These are phyloP conservation scores for Bertia moriformis DNA, from an alignment of 2,329 filamentous ascomycete species.

Conservation along the genomic window DNA sequence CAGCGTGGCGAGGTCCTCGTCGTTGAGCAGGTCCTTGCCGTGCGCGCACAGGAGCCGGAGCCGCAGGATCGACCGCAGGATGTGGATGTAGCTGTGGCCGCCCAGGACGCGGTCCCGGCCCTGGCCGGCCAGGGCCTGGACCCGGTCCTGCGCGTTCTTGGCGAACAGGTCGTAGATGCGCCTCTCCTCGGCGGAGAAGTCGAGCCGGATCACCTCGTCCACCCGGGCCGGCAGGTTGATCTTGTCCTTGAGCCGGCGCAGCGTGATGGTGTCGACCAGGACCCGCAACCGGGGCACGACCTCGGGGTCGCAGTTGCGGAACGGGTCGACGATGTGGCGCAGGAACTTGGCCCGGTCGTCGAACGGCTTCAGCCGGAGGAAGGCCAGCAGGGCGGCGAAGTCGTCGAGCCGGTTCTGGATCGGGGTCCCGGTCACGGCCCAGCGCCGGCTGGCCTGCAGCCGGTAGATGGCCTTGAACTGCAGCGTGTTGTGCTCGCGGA, in stretches of 20 bases:
- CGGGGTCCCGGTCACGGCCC: constrained; percentile 94
- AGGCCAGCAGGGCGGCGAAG: constrained; percentile 71
- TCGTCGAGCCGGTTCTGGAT: constrained; percentile 91
- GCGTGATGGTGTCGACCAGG: constrained; percentile 83
- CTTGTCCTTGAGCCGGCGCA: constrained; percentile 81
- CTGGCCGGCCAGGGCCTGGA: constrained; percentile 58
- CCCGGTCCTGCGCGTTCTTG: constrained; percentile 63
- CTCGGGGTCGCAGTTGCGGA: constrained; percentile 73
- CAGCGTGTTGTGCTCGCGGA: constrained; percentile 68
- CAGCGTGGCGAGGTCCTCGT: constrained; percentile 67
- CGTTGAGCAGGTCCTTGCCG: constrained; percentile 73
- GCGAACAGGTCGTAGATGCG: constrained; percentile 74
- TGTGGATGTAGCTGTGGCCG: constrained; percentile 79
- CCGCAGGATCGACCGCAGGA: constrained; percentile 78
- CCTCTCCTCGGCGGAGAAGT: constrained; percentile 63
- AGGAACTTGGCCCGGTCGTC: constrained; percentile 64
- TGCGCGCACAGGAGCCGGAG: constrained; percentile 85
- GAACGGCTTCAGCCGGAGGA: constrained; percentile 73
- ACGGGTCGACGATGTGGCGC: constrained; percentile 67
- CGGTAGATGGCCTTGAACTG: constrained; percentile 76
- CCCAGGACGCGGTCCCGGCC: constrained; percentile 52
- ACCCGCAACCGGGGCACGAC: constrained; percentile 70
- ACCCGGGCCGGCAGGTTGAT: constrained; percentile 65
- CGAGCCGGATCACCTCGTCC: constrained; percentile 59
- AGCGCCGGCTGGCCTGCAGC: constrained; percentile 66